Percentiles rank a stretch among this genome's conserved stretches.
These are phyloP conservation scores for Streptanthus diversifolius DNA, from an alignment of 345 rosid species.

Conservation along the genomic window DNA sequence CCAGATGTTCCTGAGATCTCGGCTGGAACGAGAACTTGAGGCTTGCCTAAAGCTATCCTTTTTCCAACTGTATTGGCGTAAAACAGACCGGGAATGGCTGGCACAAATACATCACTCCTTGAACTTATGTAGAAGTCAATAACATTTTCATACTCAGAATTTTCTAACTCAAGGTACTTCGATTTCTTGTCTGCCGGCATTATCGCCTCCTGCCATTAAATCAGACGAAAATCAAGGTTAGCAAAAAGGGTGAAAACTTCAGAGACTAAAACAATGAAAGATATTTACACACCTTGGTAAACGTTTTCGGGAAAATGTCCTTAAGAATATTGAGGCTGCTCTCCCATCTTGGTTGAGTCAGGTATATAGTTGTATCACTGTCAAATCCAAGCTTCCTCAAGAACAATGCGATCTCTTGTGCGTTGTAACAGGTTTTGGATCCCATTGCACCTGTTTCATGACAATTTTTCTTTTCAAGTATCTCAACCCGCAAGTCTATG, in stretches of 20 bases:
- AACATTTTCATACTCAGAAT: constrained; percentile 80
- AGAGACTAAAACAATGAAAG: background rate
- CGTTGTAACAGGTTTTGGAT: constrained; percentile 69
- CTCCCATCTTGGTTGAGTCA: constrained; percentile 97
- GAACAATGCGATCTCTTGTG: constrained; percentile 75
- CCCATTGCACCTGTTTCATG: constrained; percentile 41
- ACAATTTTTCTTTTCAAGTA: constrained; percentile 72
- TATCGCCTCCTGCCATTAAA: constrained; percentile 70
- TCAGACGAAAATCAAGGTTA: background rate
- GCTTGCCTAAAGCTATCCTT: constrained; percentile 80
- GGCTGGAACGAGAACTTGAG: constrained; percentile 82
- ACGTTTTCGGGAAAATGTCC: constrained; percentile 84
- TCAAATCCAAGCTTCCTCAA: constrained; percentile 79
- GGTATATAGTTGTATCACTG: constrained; percentile 70
- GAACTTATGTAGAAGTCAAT: constrained; percentile 88
- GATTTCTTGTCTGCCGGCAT: constrained; percentile 75
- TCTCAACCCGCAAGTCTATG: constrained; percentile 83
- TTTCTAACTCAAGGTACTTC: constrained; percentile 66
- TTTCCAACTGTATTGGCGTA: constrained; percentile 92
- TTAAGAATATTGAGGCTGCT: constrained; percentile 71
- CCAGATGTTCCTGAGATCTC: constrained; percentile 63
- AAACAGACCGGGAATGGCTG: constrained; percentile 92
- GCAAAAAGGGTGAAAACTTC: background rate
- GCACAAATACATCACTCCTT: constrained; percentile 80
- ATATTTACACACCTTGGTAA: constrained; percentile 61